phyloP scores from a whole-genome alignment of 306 rosid species.

The Fragaria nilgerrensis region DNA sequence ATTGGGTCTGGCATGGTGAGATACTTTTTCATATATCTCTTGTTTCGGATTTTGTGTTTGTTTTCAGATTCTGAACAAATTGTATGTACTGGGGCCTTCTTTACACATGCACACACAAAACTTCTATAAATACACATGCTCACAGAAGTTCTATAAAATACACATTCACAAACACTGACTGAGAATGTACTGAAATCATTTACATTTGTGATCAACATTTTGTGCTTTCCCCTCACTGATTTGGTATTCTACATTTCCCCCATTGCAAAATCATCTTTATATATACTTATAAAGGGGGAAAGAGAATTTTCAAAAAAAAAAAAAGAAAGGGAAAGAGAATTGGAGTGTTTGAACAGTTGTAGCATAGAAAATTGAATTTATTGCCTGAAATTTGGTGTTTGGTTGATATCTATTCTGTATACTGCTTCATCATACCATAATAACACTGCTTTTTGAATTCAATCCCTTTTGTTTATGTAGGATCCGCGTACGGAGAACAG shows the following conservation, averaged over 20 bases:
- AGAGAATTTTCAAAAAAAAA: not conserved
- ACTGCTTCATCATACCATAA: not conserved
- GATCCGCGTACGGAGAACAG: conserved; percentile 89
- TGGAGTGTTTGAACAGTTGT: not conserved
- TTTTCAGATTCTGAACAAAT: not conserved
- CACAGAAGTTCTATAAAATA: not conserved
- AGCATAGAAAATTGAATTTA: not conserved
- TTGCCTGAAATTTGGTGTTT: not conserved
- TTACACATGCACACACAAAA: not conserved
- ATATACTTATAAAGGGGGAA: not conserved
- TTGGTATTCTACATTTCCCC: not conserved
- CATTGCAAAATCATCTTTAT: not conserved
- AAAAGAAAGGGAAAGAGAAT: not conserved
- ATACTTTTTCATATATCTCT: conserved; percentile 7
- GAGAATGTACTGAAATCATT: not conserved
- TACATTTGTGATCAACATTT: conserved; percentile 3
- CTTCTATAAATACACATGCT: not conserved
- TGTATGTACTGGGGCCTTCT: not conserved
- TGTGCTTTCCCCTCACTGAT: not conserved
- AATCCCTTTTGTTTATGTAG: conserved; percentile 28
- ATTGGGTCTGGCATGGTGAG: conserved; percentile 93
- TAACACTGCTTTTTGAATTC: not conserved
- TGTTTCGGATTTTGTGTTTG: not conserved
- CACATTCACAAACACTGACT: not conserved
- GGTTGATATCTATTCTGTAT: not conserved